Evolutionary conservation across 306 rosid species (phyloP), one percentile per base, ranked within the genome.

Genomic region (Ormosia semicastrata): DNA sequence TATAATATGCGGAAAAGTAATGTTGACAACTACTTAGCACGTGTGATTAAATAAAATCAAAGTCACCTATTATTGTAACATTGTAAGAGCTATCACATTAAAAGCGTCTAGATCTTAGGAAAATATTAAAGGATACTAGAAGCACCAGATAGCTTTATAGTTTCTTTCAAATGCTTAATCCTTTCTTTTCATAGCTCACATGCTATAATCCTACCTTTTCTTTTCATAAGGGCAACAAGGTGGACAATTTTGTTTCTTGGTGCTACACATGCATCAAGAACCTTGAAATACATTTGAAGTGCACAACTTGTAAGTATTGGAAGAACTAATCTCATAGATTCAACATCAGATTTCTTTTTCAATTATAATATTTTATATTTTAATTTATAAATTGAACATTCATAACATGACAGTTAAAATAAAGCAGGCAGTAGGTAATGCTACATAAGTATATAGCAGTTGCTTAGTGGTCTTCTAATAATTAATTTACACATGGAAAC

Each of bases 241-340:
- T 93, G 99, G 71, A 92, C 93, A 18, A 98, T 93, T 87, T 93
- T 95, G 89, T 95, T 95, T 79, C 99, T 97, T 8, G 98, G 99
- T 32, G 99, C 97, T 29, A 97, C 91, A 81, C 98, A 92, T 68
- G 97, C 98, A 88, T 93, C 97, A 73, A 95, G 89, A 86, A 95
- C 96, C 99, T 95, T 77, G 89, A 89, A 77, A 77, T 69, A 87
- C 77, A 83, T 70, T 75, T 34, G 11, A 76, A 78, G 72, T 13
- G 74, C 54, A 50, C 76, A 67, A 64, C 15, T 65, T 29, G 65
- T 43, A 56, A 81, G 53, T 53, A 14, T 66, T 68, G 50, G 60
- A 52, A 72, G 29, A 62, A 58, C 24, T 52, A 67, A 18, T 60
- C 47, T 58, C 49, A 29, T 1, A 8, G 37, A 83, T 65, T 47